Base-by-base conservation (phyloP, 257 asterid genomes). In the Anisodus tanguticus region DNA sequence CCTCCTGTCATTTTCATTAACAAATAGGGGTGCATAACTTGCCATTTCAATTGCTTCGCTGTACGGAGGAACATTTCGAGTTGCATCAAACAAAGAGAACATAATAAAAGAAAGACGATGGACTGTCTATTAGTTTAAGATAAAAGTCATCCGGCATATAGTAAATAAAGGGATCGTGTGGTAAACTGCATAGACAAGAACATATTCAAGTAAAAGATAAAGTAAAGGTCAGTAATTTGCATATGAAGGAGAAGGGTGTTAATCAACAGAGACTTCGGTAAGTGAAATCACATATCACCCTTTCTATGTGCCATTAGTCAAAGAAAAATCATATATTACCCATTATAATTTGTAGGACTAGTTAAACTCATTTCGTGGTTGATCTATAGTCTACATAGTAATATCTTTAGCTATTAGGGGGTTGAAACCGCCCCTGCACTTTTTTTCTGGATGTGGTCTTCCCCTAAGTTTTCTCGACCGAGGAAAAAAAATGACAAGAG, bases 1-100 rank as follows among this genome's bases (percentile, higher is more conserved):
- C 99, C 85, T 89, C 86, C 92, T 86, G 90, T 96, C 97, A 41
- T 94, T 90, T 74, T 64, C 84, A 85, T 96, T 92, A 87, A 96
- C 98, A 60, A 94, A 94, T 43, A 94, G 88, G 82, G 99, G 99
- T 3, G 98, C 99, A 57, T 94, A 96, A 84, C 98, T 93, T 26
- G 99, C 98, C 97, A 96, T 92, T 85, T 92, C 93, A 49, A 94
- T 91, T 6, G 89, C 88, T 74, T 94, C 98, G 49, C 98, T 96
- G 93, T 86, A 88, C 78, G 49, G 80, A 68, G 79, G 68, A 81
- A 77, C 72, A 84, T 79, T 79, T 13, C 45, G 82, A 10, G 26
- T 11, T 22, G 26, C 43, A 19, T 87, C 71, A 84, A 49, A 49
- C 22, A 6, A 22, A 70, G 17, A 53, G 87, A 66, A 26, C 58